Evolutionary conservation across 495 filamentous ascomycete species (phyloP), one percentile per base, ranked within the genome.

Genomic region (Cercophora scortea): DNA sequence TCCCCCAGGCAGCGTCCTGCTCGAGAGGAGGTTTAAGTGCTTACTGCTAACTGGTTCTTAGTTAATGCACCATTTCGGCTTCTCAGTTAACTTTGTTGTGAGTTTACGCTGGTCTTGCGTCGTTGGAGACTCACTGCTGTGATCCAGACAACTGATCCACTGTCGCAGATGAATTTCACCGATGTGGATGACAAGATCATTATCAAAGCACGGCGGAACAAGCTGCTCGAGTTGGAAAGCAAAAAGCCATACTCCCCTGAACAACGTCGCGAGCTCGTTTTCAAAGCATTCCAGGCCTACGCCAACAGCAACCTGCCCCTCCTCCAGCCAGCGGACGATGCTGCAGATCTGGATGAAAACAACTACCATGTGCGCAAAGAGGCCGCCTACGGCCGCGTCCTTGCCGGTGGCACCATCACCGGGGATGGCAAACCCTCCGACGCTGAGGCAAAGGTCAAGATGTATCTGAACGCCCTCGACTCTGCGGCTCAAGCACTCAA

Each of bases 101-200:
- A 33, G 59, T 59, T 12, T 11, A 5, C 40, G 15, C 6, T 19
- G 17, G 13, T 9, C 4, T 43, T 36, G 0, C 8, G 18, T 12
- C 48, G 39, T 38, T 8, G 36, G 36, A 10, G 32, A 51, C 47
- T 38, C 6, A 41, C 2, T 4, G 18, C 8, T 43, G 42, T 16
- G 41, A 42, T 2, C 41, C 7, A 18, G 41, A 18, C 16, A 42
- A 15, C 41, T 42, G 15, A 42, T 25, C 41, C 1, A 10, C 8
- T 7, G 42, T 11, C 18, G 39, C 16, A 63, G 61, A 92, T 94
- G 86, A 98, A 98, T 68, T 88, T 95, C 58, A 95, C 91, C 5
- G 70, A 95, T 71, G 80, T 95, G 2, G 90, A 95, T 65, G 89
- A 95, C 71, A 97, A 95, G 83, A 94, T 95, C 59, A 94, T 96